Percentiles rank a stretch among this genome's conserved stretches.
These are phyloP conservation scores for Orbilia brochopaga DNA, from an alignment of 2,329 filamentous ascomycete genomes.

Conservation along the genomic window DNA sequence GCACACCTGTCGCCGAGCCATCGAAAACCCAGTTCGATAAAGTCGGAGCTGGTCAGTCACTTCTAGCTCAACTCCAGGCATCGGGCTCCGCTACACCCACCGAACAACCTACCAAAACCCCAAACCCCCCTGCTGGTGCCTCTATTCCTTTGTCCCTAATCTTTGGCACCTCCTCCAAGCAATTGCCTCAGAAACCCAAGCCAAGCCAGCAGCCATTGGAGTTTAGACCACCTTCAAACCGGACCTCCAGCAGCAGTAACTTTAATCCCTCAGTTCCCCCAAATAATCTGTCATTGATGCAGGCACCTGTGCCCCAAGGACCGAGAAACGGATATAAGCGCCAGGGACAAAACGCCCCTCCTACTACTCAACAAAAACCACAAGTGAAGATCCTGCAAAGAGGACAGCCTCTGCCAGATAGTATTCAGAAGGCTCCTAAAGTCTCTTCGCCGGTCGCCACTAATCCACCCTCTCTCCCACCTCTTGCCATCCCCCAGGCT, in stretches of 20 bases:
- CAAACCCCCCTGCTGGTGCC: slow-evolving; percentile 20
- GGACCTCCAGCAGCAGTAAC: slow-evolving; percentile 38
- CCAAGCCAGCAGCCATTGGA: slow-evolving; percentile 26
- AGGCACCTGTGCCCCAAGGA: slow-evolving; percentile 11
- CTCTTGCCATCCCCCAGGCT: slow-evolving; percentile 16
- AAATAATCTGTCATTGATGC: neutral
- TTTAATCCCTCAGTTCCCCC: slow-evolving; percentile 42
- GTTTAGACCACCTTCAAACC: slow-evolving; percentile 5
- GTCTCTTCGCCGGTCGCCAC: slow-evolving; percentile 3
- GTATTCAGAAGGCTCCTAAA: neutral
- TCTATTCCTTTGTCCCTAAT: slow-evolving; percentile 34
- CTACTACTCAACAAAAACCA: slow-evolving; percentile 28
- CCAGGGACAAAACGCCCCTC: slow-evolving; percentile 18
- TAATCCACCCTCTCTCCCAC: neutral
- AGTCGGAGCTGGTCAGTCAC: slow-evolving; percentile 32
- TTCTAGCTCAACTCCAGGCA: slow-evolving; percentile 47
- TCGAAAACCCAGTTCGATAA: slow-evolving; percentile 40
- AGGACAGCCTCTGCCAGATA: slow-evolving; percentile 40
- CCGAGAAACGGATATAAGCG: slow-evolving; percentile 23
- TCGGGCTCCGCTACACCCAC: slow-evolving; percentile 5
- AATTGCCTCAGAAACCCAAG: slow-evolving; percentile 25
- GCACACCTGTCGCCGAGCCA: slow-evolving; percentile 6
- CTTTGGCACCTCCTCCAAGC: slow-evolving; percentile 36
- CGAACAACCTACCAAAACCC: slow-evolving; percentile 19
- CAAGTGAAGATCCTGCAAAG: slow-evolving; percentile 38